Evolutionary conservation across 2,329 filamentous ascomycete species (phyloP).

Genomic region (Lasiodiplodia hormozganensis): DNA sequence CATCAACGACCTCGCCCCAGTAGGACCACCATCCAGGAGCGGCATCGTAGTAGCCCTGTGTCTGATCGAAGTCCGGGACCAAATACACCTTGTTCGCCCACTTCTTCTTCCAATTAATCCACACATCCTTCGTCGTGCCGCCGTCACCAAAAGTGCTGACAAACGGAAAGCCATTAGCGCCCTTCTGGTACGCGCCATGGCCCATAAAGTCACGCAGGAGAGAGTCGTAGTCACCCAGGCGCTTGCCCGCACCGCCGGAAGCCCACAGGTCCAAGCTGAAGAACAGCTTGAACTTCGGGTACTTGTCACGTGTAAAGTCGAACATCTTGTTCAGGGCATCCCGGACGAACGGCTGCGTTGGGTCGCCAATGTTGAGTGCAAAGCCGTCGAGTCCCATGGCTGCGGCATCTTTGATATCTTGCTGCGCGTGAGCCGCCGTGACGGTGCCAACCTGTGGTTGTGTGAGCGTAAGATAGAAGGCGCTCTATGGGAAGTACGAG

Average conservation of each 20-base stretch:
- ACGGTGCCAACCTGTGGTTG: conserved; percentile 1
- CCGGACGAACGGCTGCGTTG: conserved; percentile 36
- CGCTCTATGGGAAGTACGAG: not conserved
- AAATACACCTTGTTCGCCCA: conserved; percentile 37
- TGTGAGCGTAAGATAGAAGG: not conserved
- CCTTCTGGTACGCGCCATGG: not conserved
- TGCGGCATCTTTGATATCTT: conserved; percentile 42
- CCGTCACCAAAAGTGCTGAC: conserved; percentile 4
- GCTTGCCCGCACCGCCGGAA: conserved; percentile 35
- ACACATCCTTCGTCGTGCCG: not conserved
- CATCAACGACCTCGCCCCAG: conserved; percentile 44
- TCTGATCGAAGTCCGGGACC: conserved; percentile 40
- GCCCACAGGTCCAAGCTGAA: conserved; percentile 47
- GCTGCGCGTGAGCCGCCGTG: conserved; percentile 22
- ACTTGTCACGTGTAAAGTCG: conserved; percentile 37
- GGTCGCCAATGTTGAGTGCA: conserved; percentile 36
- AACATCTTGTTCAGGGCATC: conserved; percentile 42
- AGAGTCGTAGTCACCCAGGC: not conserved
- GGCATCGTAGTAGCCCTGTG: conserved; percentile 42
- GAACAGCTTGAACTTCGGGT: conserved; percentile 44
- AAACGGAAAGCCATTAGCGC: not conserved
- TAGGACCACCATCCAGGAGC: conserved; percentile 37
- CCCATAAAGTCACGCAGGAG: not conserved
- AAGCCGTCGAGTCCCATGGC: conserved; percentile 14
- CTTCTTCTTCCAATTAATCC: not conserved